Percentiles rank a stretch among this genome's conserved stretches.
Evolutionary conservation across 73 alveolate genomes (phyloP).

Genomic region (Stentor roeselii): DNA sequence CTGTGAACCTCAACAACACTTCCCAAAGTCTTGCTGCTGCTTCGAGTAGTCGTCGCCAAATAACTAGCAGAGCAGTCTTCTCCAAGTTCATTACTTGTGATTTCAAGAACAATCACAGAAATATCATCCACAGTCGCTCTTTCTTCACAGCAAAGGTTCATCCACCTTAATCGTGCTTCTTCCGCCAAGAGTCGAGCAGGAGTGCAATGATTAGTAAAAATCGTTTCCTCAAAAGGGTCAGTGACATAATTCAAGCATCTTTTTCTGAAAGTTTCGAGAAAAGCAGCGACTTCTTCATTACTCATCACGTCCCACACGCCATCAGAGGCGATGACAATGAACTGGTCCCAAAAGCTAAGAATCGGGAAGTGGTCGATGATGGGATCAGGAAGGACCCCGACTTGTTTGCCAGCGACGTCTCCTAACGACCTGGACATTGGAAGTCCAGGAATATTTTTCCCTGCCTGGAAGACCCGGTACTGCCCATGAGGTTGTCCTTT

Average conservation of each 20-base stretch:
- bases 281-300: slow-evolving; percentile 47
- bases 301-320: slow-evolving; percentile 85
- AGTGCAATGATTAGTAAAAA: too few species aligned
- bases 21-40: too few species aligned
- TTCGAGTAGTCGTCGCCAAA: too few species aligned
- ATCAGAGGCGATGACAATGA: slow-evolving; percentile 76
- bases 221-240: too few species aligned
- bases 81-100: too few species aligned
- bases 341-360: slow-evolving; percentile 49
- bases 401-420: slow-evolving; percentile 80
- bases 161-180: too few species aligned
- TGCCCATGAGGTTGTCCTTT: slow-evolving; percentile 75
- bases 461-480: slow-evolving; percentile 65
- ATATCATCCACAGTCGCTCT: too few species aligned
- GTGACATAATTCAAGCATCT: slow-evolving; percentile 2
- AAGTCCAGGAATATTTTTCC: slow-evolving; percentile 86
- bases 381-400: slow-evolving; percentile 89
- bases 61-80: too few species aligned
- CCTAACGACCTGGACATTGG: slow-evolving; percentile 97
- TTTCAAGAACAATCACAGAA: too few species aligned
- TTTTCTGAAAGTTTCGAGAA: slow-evolving; percentile 1
- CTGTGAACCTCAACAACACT: too few species aligned
- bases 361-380: slow-evolving; percentile 4
- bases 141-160: too few species aligned
- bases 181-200: too few species aligned